These are phyloP conservation scores for Trichophyton schoenleinii DNA, from an alignment of 2,329 filamentous ascomycete species.

Conservation along the genomic window DNA sequence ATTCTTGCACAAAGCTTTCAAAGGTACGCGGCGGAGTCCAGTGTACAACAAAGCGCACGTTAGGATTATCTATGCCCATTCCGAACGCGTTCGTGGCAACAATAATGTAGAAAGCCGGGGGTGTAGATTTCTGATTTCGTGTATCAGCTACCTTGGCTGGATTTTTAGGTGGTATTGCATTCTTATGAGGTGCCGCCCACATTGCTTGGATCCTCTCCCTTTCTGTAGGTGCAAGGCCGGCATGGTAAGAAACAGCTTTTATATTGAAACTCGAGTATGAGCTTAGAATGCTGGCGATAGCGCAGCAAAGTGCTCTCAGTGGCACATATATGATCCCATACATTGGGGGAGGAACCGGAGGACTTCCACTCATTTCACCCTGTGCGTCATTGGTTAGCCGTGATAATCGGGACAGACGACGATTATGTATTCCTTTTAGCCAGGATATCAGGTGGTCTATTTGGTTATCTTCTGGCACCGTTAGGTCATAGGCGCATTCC, in stretches of 20 bases:
- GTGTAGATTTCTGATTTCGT: slow-evolving; percentile 12
- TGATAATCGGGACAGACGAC: slow-evolving; percentile 54
- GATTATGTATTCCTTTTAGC: slow-evolving; percentile 59
- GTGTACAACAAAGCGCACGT: slow-evolving; percentile 88
- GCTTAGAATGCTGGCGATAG: slow-evolving; percentile 28
- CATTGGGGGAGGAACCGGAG: slow-evolving; percentile 23
- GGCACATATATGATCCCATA: slow-evolving; percentile 38
- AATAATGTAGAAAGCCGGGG: slow-evolving; percentile 70
- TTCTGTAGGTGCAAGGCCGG: slow-evolving; percentile 58
- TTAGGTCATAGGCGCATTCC: slow-evolving; percentile 20
- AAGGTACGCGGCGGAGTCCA: slow-evolving; percentile 92
- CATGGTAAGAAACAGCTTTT: slow-evolving; percentile 36
- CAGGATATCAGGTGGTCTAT: slow-evolving; percentile 66
- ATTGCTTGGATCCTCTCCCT: slow-evolving; percentile 45
- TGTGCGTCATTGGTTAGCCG: slow-evolving; percentile 46
- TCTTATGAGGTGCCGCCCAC: slow-evolving; percentile 20
- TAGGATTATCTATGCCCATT: slow-evolving; percentile 94
- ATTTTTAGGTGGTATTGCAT: background rate
- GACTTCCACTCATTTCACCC: background rate
- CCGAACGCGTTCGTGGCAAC: slow-evolving; percentile 93
- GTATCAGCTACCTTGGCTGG: background rate
- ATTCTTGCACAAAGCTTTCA: slow-evolving; percentile 93
- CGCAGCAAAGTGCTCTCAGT: slow-evolving; percentile 29
- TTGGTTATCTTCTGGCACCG: slow-evolving; percentile 40
- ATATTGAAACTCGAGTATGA: slow-evolving; percentile 19